phyloP scores from a whole-genome alignment of 2,329 filamentous ascomycete genomes.

The Parasarocladium wereldwijsianum region DNA sequence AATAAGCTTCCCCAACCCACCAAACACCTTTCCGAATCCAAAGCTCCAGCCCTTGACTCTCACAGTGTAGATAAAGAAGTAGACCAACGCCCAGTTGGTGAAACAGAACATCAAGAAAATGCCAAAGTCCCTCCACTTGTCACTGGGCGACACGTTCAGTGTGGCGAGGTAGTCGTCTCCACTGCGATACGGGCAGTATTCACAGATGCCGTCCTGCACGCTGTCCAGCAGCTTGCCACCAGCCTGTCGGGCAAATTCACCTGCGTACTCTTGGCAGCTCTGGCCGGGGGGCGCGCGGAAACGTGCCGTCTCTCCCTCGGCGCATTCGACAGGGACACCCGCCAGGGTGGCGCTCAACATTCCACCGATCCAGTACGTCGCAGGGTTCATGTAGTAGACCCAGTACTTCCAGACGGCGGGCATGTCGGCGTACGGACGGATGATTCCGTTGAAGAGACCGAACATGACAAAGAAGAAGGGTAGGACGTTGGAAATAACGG shows the following conservation, averaged over 20 bases:
- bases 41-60: conserved; percentile 57
- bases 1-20: conserved; percentile 6
- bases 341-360: conserved; percentile 49
- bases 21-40: conserved; percentile 45
- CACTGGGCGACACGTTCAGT: conserved; percentile 28
- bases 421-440: conserved; percentile 50
- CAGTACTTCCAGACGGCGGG: conserved; percentile 61
- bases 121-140: conserved; percentile 60
- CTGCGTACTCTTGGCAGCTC: conserved; percentile 52
- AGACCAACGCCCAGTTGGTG: conserved; percentile 57
- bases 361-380: conserved; percentile 59
- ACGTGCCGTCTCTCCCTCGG: conserved; percentile 18
- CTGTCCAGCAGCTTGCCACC: conserved; percentile 51
- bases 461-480: conserved; percentile 76
- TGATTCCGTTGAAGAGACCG: conserved; percentile 62
- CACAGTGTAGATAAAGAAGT: conserved; percentile 65
- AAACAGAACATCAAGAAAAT: conserved; percentile 58
- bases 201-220: conserved; percentile 41
- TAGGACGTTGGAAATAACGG: conserved; percentile 60
- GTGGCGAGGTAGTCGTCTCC: conserved; percentile 48
- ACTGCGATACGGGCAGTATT: conserved; percentile 50
- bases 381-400: conserved; percentile 55
- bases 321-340: conserved; percentile 32
- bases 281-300: conserved; percentile 49
- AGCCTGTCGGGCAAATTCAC: conserved; percentile 35